A percentile compares a stretch with the other conserved stretches of the same genome.
phyloP scores from a whole-genome alignment of 106 monocot genomes.

The Apostasia shenzhenica region DNA sequence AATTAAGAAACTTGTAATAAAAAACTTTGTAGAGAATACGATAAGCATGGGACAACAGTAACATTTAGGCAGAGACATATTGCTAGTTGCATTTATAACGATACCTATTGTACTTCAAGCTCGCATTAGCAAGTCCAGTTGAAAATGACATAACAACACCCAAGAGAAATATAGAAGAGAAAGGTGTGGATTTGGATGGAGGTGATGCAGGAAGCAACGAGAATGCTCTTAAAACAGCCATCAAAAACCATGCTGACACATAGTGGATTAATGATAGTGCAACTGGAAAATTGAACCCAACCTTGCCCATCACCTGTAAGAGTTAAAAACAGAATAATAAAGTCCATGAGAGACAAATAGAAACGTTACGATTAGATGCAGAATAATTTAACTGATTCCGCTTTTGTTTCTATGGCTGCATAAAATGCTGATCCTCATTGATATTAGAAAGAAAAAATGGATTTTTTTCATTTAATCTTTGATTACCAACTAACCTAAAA shows the following conservation, averaged over 20 bases:
- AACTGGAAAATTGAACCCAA: constrained; percentile 95
- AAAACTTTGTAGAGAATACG: background rate
- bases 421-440: too few species aligned
- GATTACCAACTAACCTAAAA: too few species aligned
- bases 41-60: background rate
- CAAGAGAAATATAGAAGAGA: constrained; percentile 83
- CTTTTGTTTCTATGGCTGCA: too few species aligned
- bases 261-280: constrained; percentile 90
- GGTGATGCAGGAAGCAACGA: constrained; percentile 79
- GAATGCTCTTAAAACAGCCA: constrained; percentile 65
- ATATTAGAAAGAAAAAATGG: too few species aligned
- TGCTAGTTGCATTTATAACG: background rate
- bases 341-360: too few species aligned
- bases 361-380: too few species aligned
- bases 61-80: constrained; percentile 1
- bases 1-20: background rate
- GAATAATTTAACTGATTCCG: too few species aligned
- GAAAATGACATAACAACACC: constrained; percentile 94
- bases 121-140: constrained; percentile 88
- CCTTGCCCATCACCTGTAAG: constrained; percentile 76
- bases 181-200: constrained; percentile 83
- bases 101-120: constrained; percentile 95
- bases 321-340: background rate
- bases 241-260: constrained; percentile 64
- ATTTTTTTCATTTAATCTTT: too few species aligned